Evolutionary conservation across 2,329 filamentous ascomycete species (phyloP).

Genomic region (Fusarium hostae): DNA sequence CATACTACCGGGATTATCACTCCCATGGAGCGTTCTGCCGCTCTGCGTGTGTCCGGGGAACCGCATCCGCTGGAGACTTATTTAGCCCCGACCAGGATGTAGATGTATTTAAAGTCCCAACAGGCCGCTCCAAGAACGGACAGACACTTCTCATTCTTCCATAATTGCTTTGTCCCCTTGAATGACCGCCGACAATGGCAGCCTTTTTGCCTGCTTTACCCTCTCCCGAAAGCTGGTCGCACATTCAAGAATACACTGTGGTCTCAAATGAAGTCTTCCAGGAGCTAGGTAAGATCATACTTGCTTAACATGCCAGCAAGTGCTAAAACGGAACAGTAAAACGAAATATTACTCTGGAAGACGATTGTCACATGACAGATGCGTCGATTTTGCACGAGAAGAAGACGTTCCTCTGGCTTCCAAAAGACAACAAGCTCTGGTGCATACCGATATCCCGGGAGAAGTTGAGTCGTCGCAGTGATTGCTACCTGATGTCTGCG

Average conservation of each 20-base stretch:
- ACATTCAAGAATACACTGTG: not conserved
- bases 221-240: not conserved
- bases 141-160: not conserved
- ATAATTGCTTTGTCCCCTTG: not conserved
- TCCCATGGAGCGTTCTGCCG: too few relatives aligned
- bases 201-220: not conserved
- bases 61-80: too few relatives aligned
- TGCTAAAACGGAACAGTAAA: not conserved
- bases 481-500: not conserved
- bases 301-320: not conserved
- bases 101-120: not conserved
- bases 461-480: not conserved
- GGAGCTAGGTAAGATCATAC: not conserved
- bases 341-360: not conserved
- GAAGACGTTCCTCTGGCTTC: not conserved
- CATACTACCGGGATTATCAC: too few relatives aligned
- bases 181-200: not conserved
- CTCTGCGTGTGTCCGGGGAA: too few relatives aligned
- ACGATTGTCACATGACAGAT: not conserved
- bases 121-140: not conserved
- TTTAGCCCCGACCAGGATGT: too few relatives aligned
- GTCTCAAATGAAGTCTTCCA: not conserved
- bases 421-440: not conserved
- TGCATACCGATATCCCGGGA: not conserved
- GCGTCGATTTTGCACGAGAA: not conserved